Evolutionary conservation across 306 rosid genomes (phyloP).

Genomic region (Abrus precatorius): DNA sequence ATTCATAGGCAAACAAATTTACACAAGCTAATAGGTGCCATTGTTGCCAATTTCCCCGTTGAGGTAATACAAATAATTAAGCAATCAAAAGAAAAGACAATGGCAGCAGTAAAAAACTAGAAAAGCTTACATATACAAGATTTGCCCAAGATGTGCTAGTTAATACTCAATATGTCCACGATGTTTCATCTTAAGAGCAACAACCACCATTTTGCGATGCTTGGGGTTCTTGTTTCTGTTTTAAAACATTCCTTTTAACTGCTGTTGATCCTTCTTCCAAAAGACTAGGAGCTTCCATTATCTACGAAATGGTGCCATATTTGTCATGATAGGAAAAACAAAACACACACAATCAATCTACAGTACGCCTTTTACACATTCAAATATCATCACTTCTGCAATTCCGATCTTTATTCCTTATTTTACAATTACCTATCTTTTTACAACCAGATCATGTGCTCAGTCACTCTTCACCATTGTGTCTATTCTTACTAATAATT

Average conservation of each 20-base stretch:
- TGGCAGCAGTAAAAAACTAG: constrained; percentile 44
- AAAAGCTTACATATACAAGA: constrained; percentile 69
- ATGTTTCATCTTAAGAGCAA: constrained; percentile 62
- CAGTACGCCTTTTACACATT: not conserved
- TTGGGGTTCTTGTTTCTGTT: constrained; percentile 75
- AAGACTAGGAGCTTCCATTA: constrained; percentile 94
- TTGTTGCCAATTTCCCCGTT: constrained; percentile 51
- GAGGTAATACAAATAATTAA: constrained; percentile 46
- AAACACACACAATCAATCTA: not conserved
- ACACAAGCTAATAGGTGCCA: constrained; percentile 60
- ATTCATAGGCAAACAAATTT: constrained; percentile 58
- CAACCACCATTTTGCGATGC: constrained; percentile 64
- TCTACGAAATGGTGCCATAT: constrained; percentile 58
- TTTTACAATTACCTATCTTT: constrained; percentile 9
- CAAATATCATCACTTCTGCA: constrained; percentile 9
- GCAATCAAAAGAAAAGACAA: constrained; percentile 50
- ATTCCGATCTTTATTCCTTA: not conserved
- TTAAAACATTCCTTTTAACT: constrained; percentile 77
- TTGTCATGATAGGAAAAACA: constrained; percentile 39
- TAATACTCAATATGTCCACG: constrained; percentile 33
- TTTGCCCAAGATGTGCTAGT: constrained; percentile 51
- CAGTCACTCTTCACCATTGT: not conserved
- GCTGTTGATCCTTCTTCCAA: constrained; percentile 87
- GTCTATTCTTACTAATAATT: not conserved
- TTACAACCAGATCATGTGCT: constrained; percentile 11